These are phyloP conservation scores for Hyphopichia fennica DNA, from an alignment of 1,139 yeast species.

Conservation along the genomic window DNA sequence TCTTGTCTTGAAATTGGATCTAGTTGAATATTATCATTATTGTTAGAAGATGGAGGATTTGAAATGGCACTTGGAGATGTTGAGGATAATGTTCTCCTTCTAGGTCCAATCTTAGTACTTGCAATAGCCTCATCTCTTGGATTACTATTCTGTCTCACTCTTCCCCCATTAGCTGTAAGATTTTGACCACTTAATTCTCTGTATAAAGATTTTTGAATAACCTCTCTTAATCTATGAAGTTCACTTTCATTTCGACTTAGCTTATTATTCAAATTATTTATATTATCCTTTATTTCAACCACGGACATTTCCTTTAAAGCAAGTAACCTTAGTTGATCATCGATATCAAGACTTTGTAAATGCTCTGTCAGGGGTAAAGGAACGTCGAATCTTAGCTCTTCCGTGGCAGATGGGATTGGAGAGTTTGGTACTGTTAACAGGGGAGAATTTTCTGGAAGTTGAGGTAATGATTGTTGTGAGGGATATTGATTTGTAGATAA, in stretches of 20 bases:
- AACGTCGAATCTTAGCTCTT: conserved; percentile 24
- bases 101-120: conserved; percentile 23
- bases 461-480: conserved; percentile 6
- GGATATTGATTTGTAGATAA: background rate
- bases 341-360: conserved; percentile 37
- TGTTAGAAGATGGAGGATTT: background rate
- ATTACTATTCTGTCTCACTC: conserved; percentile 25
- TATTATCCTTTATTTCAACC: conserved; percentile 55
- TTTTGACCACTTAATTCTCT: conserved; percentile 24
- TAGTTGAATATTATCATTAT: background rate
- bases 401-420: conserved; percentile 6
- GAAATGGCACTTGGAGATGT: conserved; percentile 8
- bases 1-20: background rate
- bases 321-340: conserved; percentile 54
- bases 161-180: background rate
- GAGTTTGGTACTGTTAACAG: conserved; percentile 1
- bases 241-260: conserved; percentile 43
- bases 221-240: conserved; percentile 44
- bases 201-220: conserved; percentile 42
- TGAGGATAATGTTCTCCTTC: conserved; percentile 21
- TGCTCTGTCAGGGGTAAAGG: conserved; percentile 35
- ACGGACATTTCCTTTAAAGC: conserved; percentile 65
- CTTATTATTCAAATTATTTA: conserved; percentile 33
- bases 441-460: conserved; percentile 10
- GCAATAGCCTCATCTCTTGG: conserved; percentile 39